Evolutionary conservation across 2,329 filamentous ascomycete species (phyloP).

Genomic region (Exophiala mesophila): DNA sequence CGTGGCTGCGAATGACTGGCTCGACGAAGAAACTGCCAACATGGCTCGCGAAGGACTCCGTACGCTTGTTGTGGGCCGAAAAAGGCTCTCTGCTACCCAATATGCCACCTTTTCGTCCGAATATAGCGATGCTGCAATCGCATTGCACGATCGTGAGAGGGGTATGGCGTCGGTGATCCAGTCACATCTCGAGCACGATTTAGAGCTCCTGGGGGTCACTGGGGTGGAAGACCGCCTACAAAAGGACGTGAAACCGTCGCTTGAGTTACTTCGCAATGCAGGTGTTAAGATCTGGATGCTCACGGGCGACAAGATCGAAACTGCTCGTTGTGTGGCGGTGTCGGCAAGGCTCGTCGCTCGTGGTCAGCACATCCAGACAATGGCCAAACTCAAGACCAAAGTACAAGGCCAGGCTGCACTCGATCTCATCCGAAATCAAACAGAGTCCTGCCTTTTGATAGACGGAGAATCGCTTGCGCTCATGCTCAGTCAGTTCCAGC

Average conservation of each 20-base stretch:
- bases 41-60: constrained; percentile 96
- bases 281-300: constrained; percentile 99
- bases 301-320: constrained; percentile 97
- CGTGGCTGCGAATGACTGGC: constrained; percentile 93
- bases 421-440: constrained; percentile 79
- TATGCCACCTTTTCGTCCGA: constrained; percentile 73
- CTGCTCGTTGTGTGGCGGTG: constrained; percentile 90
- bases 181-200: constrained; percentile 75
- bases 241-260: constrained; percentile 86
- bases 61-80: constrained; percentile 91
- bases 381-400: constrained; percentile 77
- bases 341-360: constrained; percentile 89
- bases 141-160: constrained; percentile 72
- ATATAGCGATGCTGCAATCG: constrained; percentile 74
- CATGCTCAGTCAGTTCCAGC: constrained; percentile 75
- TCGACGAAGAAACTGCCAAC: constrained; percentile 98
- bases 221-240: constrained; percentile 97
- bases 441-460: constrained; percentile 82
- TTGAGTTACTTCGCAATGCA: constrained; percentile 91
- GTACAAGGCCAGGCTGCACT: constrained; percentile 82
- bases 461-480: constrained; percentile 86
- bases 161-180: constrained; percentile 76
- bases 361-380: constrained; percentile 93
- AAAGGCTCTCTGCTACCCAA: constrained; percentile 69
- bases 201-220: constrained; percentile 93